These are phyloP conservation scores for Rhododendron kiyosumense DNA, from an alignment of 148 eudicot genomes.

Conservation along the genomic window DNA sequence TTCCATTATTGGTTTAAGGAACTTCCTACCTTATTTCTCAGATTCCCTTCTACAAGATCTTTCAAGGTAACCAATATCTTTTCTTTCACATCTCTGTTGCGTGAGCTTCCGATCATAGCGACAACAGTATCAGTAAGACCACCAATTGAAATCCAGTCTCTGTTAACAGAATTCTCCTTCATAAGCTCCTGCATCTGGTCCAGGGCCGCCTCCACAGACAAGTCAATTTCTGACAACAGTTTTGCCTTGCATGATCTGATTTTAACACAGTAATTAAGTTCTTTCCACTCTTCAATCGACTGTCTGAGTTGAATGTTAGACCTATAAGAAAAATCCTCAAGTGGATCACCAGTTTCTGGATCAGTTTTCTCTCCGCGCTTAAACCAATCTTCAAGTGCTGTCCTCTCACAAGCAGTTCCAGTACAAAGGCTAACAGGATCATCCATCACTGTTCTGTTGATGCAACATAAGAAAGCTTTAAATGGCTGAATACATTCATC, in stretches of 20 bases:
- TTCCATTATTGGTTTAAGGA: background rate
- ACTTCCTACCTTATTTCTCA: constrained; percentile 32
- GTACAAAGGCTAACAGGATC: constrained; percentile 47
- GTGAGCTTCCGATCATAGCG: constrained; percentile 13
- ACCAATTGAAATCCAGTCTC: constrained; percentile 36
- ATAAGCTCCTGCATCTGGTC: constrained; percentile 29
- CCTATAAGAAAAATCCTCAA: constrained; percentile 32
- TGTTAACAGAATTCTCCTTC: constrained; percentile 31
- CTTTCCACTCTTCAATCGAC: constrained; percentile 44
- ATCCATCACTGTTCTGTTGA: constrained; percentile 28
- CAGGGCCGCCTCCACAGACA: constrained; percentile 27
- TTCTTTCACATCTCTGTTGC: constrained; percentile 18
- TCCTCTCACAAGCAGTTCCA: constrained; percentile 41
- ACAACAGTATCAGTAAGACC: constrained; percentile 28
- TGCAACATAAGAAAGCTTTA: constrained; percentile 33
- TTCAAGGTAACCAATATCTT: constrained; percentile 26
- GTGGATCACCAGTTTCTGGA: constrained; percentile 32
- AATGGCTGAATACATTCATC: constrained; percentile 32
- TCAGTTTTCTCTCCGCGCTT: constrained; percentile 31
- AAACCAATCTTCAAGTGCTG: constrained; percentile 32
- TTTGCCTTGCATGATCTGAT: constrained; percentile 33
- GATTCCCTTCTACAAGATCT: constrained; percentile 23
- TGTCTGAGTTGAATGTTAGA: constrained; percentile 34
- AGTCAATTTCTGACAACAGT: constrained; percentile 15
- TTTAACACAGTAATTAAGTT: constrained; percentile 31